Percentiles rank a stretch among this genome's conserved stretches.
Conservation (phyloP, 805 yeast species). For the Monosporozyma solicola region DNA sequence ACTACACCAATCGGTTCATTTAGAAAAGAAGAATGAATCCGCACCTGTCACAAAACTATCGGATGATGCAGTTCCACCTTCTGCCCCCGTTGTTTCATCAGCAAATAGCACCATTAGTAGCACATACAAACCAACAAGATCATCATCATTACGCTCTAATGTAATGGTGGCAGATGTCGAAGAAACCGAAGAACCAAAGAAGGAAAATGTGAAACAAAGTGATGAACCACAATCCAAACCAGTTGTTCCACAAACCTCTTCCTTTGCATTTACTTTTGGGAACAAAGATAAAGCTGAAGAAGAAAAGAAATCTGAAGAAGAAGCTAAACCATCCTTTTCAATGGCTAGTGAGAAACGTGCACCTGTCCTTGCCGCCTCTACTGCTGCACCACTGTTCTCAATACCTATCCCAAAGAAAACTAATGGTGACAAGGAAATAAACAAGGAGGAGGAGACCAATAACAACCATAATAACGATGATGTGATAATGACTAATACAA, state of each 20-base stretch:
- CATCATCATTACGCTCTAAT: conserved; percentile 32
- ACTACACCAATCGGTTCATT: neutral
- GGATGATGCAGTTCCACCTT: neutral
- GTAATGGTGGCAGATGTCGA: conserved; percentile 17
- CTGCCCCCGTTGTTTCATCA: neutral
- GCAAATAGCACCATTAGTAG: neutral
- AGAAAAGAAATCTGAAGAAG: neutral
- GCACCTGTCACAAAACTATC: conserved; percentile 8
- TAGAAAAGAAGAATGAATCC: conserved; percentile 3
- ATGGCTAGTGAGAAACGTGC: neutral
- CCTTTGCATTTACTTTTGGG: conserved; percentile 8
- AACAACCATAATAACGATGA: neutral
- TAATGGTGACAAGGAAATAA: neutral
- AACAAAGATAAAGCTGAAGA: neutral
- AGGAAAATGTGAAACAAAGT: neutral
- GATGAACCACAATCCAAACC: neutral
- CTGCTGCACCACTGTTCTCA: neutral
- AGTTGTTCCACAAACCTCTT: conserved; percentile 5
- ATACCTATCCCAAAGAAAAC: neutral
- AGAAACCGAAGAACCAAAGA: neutral
- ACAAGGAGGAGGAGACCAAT: neutral
- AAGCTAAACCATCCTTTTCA: neutral
- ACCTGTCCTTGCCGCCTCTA: neutral
- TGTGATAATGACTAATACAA: neutral
- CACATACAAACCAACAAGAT: conserved; percentile 30